phyloP scores from a whole-genome alignment of 352 stramenopile genomes.

The Phytopythium boreale region DNA sequence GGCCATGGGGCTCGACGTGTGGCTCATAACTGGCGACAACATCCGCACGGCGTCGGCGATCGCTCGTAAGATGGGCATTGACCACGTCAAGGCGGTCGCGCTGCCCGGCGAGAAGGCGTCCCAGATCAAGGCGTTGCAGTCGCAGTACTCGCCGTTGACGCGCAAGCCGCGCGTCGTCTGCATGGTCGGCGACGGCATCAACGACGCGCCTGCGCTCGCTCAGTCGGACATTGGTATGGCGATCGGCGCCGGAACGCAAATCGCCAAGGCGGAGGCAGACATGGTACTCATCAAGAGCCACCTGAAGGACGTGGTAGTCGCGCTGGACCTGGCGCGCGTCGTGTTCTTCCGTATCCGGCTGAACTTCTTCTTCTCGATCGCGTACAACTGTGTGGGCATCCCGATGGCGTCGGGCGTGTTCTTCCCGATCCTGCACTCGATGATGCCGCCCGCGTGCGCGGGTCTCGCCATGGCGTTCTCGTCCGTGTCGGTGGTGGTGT shows the following conservation, averaged over 20 bases:
- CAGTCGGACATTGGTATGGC: constrained; percentile 93
- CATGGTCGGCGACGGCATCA: constrained; percentile 95
- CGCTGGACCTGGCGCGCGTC: constrained; percentile 73
- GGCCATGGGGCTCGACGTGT: constrained; percentile 80
- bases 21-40: constrained; percentile 92
- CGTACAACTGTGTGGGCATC: constrained; percentile 85
- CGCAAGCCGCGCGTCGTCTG: constrained; percentile 80
- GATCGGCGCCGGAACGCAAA: constrained; percentile 89
- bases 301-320: constrained; percentile 79
- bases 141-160: constrained; percentile 64
- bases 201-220: constrained; percentile 92
- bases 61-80: constrained; percentile 87
- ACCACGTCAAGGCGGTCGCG: constrained; percentile 83
- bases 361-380: constrained; percentile 88
- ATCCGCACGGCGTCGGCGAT: constrained; percentile 89
- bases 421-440: constrained; percentile 79
- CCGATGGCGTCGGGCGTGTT: constrained; percentile 83
- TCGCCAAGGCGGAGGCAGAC: constrained; percentile 83
- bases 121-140: constrained; percentile 86
- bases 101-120: constrained; percentile 94
- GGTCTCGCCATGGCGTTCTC: constrained; percentile 88
- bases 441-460: constrained; percentile 82
- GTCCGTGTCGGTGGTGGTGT: constrained; percentile 84
- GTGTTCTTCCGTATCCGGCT: constrained; percentile 82
- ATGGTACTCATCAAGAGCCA: constrained; percentile 89